phyloP scores from a whole-genome alignment of 352 stramenopile species.

The Porosira glacialis region DNA sequence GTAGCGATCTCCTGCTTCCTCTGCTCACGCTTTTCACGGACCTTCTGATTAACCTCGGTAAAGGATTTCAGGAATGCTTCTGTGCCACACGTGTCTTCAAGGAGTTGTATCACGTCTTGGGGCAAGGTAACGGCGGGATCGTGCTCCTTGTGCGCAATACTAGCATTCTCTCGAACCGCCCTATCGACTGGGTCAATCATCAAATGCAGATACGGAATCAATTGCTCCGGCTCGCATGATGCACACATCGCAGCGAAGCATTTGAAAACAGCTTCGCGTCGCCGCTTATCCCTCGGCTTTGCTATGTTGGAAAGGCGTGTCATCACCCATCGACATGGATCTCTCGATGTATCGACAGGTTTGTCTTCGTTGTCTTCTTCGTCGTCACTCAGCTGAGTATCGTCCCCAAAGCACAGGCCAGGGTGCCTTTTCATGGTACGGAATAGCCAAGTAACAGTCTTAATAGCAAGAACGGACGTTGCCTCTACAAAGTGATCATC shows the following conservation, averaged over 20 bases:
- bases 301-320: constrained; percentile 76
- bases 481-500: constrained; percentile 70
- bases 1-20: constrained; percentile 68
- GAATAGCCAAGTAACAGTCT: constrained; percentile 66
- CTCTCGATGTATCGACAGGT: constrained; percentile 28
- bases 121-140: constrained; percentile 44
- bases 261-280: constrained; percentile 79
- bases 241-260: constrained; percentile 77
- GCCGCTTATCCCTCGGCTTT: constrained; percentile 66
- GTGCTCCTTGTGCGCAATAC: constrained; percentile 32
- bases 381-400: no score
- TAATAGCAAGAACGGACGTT: constrained; percentile 62
- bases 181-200: constrained; percentile 80
- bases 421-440: constrained; percentile 65
- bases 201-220: constrained; percentile 70
- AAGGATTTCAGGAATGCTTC: constrained; percentile 73
- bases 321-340: constrained; percentile 74
- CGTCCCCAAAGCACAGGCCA: constrained; percentile 64
- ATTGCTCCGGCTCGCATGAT: constrained; percentile 43
- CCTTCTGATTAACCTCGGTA: constrained; percentile 69
- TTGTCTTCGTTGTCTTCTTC: constrained; percentile 12
- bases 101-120: constrained; percentile 73
- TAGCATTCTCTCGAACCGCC: constrained; percentile 69
- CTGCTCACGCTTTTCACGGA: constrained; percentile 67
- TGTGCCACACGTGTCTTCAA: constrained; percentile 75